Percentiles rank a stretch among this genome's conserved stretches.
Conservation (phyloP, 164 flowering plant species). For the Vitis labrusca region DNA sequence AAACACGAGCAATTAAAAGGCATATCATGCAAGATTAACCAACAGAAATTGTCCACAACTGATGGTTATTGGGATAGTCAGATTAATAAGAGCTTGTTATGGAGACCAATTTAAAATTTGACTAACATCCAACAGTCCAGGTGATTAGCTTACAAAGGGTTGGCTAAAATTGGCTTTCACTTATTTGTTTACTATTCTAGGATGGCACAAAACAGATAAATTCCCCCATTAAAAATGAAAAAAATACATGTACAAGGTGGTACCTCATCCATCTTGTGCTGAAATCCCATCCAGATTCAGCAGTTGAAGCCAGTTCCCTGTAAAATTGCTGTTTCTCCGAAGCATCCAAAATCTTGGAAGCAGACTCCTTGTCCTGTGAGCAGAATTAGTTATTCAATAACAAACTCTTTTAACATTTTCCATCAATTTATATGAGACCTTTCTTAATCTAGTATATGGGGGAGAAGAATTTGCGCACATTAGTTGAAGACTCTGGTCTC, state of each 20-base stretch:
- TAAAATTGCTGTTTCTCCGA: constrained; percentile 57
- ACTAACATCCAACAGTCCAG: no score
- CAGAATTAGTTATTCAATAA: background rate
- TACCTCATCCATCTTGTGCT: constrained; percentile 99
- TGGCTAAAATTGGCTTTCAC: no score
- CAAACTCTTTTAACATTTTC: no score
- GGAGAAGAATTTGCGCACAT: constrained; percentile 39
- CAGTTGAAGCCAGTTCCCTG: constrained; percentile 81
- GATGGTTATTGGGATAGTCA: no score
- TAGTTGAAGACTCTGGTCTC: constrained; percentile 80
- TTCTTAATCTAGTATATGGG: background rate
- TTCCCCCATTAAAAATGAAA: background rate
- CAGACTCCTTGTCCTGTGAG: constrained; percentile 66
- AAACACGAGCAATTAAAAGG: no score
- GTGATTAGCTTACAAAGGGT: no score
- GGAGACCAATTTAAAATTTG: no score
- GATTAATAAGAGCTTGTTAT: no score
- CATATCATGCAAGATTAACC: no score
- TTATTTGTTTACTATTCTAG: no score
- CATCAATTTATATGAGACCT: background rate
- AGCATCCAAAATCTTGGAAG: constrained; percentile 48
- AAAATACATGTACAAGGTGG: background rate
- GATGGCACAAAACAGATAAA: no score
- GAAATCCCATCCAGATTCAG: constrained; percentile 98
- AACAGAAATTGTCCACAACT: no score